Percentiles rank a stretch among this genome's conserved stretches.
These are phyloP conservation scores for Blastocladiella emersonii DNA, from an alignment of 371 early-diverging fungal genomes.

Conservation along the genomic window DNA sequence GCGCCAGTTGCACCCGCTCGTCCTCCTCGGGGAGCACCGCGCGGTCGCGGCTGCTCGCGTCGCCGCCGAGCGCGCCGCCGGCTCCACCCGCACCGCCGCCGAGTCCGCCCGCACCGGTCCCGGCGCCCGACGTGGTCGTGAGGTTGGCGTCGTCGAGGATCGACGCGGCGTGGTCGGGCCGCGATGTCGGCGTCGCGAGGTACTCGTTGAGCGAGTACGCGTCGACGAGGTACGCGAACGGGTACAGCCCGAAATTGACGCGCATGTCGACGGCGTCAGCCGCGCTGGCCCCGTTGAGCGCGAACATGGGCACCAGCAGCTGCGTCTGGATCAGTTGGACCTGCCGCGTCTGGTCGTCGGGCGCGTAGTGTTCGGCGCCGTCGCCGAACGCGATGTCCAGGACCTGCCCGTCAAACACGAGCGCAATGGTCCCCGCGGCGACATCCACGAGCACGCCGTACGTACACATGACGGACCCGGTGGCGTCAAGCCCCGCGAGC, in stretches of 20 bases:
- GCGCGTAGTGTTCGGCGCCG: slow-evolving; percentile 15
- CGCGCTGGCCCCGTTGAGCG: neutral
- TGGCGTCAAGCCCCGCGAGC: neutral
- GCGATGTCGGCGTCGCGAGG: neutral
- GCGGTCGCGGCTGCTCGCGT: neutral
- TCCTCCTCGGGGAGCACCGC: neutral
- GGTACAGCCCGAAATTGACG: slow-evolving; percentile 3
- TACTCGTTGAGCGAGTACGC: neutral
- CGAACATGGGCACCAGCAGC: slow-evolving; percentile 7
- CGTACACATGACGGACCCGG: slow-evolving; percentile 13
- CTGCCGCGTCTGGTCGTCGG: slow-evolving; percentile 18
- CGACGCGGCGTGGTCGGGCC: neutral
- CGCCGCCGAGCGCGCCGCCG: neutral
- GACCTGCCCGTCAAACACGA: slow-evolving; percentile 19
- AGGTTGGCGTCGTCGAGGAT: neutral
- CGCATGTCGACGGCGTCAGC: neutral
- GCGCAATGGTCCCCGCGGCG: slow-evolving; percentile 13
- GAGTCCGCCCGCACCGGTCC: no score
- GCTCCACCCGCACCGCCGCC: no score
- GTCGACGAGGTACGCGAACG: neutral
- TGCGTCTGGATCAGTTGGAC: slow-evolving; percentile 6
- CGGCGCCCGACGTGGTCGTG: no score
- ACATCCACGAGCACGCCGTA: slow-evolving; percentile 27
- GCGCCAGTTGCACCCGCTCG: slow-evolving; percentile 10
- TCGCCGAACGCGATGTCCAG: slow-evolving; percentile 21